Base-by-base conservation (phyloP, 768 basidiomycete genomes). In the Suillus subalutaceus region DNA sequence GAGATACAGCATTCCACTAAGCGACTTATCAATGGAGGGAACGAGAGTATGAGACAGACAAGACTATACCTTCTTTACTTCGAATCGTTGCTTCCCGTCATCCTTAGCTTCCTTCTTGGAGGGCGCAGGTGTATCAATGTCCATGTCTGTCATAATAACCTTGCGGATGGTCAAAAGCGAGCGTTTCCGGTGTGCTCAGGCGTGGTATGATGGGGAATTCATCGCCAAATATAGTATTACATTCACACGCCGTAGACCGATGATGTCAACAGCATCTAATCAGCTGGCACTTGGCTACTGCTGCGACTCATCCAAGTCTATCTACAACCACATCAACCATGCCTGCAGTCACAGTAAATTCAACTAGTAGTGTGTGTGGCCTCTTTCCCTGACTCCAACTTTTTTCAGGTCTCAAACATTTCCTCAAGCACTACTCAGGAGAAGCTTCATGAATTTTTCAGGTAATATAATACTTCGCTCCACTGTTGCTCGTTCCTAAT, bases 1-100 rank as follows among this genome's bases (percentile, higher is more conserved):
- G 84, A 2, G 97, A 86, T 62, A 99, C 97, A 15, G 97, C 97
- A 74, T 99, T 98, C 97, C 97, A 99, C 97, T 99, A 68, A 60
- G 30, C 18, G 35, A 44, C 35, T 55, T 41, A 37, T 35, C 40
- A 62, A 66, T 30, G 57, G 6, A 64, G 62, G 32, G 44, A n/a
- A 13, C 6, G 58, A 62, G 65, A 65, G 23, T 64, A 44, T 30
- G 48, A 43, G 59, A 3, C 46, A 63, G 26, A 44, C 64, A 20
- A 3, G 12, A 62, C 70, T 79, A 53, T 63, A 97, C 97, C 93
- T 99, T 99, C 86, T 99, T 99, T 69, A 99, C 97, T 79, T 99
- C 96, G 75, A 99, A 99, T 67, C 93, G 82, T 74, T 92, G 90
- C 81, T 94, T 94, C 35, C 70, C 76, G 55, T 87, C 86, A 59